Percentiles rank a stretch among this genome's conserved stretches.
Conservation (phyloP, 495 filamentous ascomycete genomes). For the Penicillium macrosclerotiorum region DNA sequence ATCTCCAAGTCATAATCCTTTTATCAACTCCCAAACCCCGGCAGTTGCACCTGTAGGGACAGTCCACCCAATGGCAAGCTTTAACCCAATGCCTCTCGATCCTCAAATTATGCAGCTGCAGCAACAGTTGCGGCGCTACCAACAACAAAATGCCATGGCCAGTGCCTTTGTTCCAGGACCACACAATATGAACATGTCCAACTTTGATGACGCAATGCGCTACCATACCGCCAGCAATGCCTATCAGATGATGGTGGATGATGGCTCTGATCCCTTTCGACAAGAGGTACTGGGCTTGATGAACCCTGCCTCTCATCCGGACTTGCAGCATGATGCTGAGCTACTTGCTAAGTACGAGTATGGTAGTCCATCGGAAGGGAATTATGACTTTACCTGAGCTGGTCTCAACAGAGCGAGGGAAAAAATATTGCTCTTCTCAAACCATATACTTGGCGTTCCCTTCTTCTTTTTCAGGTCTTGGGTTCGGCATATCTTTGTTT, state of each 20-base stretch:
- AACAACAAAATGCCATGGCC: conserved; percentile 37
- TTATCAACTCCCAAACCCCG: conserved; percentile 27
- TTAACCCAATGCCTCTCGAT: conserved; percentile 42
- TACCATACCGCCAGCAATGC: conserved; percentile 38
- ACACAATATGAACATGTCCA: conserved; percentile 28
- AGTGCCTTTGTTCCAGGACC: conserved; percentile 32
- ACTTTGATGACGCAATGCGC: conserved; percentile 43
- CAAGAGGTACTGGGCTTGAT: conserved; percentile 42
- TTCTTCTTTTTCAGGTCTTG: conserved; percentile 3
- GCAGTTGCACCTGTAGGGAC: conserved; percentile 28
- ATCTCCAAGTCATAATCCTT: conserved; percentile 33
- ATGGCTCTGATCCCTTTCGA: conserved; percentile 39
- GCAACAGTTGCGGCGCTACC: conserved; percentile 32
- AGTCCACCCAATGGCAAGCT: conserved; percentile 39
- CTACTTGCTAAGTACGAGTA: conserved; percentile 45
- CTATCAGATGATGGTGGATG: conserved; percentile 48
- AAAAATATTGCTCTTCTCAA: too few relatives aligned
- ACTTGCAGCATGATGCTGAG: conserved; percentile 44
- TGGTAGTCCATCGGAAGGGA: conserved; percentile 38
- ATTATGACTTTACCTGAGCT: conserved; percentile 40
- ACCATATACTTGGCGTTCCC: too few relatives aligned
- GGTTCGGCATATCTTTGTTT: conserved; percentile 5
- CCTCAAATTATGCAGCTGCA: conserved; percentile 47
- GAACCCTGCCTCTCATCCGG: conserved; percentile 35
- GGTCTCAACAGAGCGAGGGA: too few relatives aligned